Evolutionary conservation across 371 early-diverging fungal genomes (phyloP).

Genomic region (Fennellomyces sp.): DNA sequence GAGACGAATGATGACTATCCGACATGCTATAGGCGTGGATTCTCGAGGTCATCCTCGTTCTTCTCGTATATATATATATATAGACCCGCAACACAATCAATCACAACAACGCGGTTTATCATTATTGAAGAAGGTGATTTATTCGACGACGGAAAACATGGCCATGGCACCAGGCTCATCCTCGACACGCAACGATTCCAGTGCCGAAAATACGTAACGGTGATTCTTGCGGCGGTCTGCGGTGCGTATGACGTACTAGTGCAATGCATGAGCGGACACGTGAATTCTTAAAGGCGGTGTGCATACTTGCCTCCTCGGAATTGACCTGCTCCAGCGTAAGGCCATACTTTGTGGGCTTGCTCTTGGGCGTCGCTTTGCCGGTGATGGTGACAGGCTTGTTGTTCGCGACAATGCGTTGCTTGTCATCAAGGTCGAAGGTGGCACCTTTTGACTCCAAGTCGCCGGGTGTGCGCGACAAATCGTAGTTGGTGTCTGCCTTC

Average conservation of each 20-base stretch:
- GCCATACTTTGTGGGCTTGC: neutral
- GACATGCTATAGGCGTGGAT: too few species aligned
- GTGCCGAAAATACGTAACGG: slow-evolving; percentile 12
- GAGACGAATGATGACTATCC: too few species aligned
- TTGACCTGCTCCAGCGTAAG: slow-evolving; percentile 10
- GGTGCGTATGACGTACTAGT: slow-evolving; percentile 19
- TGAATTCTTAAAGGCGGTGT: too few species aligned
- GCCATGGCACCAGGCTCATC: slow-evolving; percentile 16
- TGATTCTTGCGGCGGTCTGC: slow-evolving; percentile 10
- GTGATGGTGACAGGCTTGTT: slow-evolving; percentile 1
- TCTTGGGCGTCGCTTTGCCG: neutral
- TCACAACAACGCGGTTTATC: too few species aligned
- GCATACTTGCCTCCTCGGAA: slow-evolving; percentile 10
- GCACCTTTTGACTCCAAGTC: slow-evolving; percentile 15
- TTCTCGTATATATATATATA: too few species aligned
- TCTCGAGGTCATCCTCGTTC: too few species aligned
- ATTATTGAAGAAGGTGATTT: too few species aligned
- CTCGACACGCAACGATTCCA: slow-evolving; percentile 6
- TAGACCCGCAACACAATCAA: too few species aligned
- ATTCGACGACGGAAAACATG: slow-evolving; percentile 12
- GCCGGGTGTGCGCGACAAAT: slow-evolving; percentile 14
- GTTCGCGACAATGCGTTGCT: slow-evolving; percentile 3
- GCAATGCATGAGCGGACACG: too few species aligned
- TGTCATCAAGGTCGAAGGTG: slow-evolving; percentile 9
- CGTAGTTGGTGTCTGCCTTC: slow-evolving; percentile 13